Percentiles rank a stretch among this genome's conserved stretches.
Evolutionary conservation across 1,284 basidiomycete genomes (phyloP).

Genomic region (Thecaphora frezii): DNA sequence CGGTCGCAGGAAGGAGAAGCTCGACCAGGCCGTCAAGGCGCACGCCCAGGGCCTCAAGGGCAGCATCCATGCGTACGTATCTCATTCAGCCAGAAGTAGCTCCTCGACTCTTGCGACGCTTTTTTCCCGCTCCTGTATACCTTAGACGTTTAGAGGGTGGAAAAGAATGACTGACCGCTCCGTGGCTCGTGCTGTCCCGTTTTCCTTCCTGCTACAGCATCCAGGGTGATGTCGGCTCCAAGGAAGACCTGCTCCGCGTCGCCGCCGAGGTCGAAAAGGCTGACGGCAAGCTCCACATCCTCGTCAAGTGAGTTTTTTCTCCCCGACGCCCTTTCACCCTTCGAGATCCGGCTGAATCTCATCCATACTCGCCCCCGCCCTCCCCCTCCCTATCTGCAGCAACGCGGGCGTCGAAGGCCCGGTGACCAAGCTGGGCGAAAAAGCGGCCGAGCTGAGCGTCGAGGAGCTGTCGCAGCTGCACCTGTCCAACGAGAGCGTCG

Average conservation of each 20-base stretch:
- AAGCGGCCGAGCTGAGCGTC: constrained; percentile 5
- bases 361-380: not conserved
- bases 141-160: no score
- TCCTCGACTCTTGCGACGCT: no score
- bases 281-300: constrained; percentile 33
- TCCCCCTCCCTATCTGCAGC: constrained; percentile 2
- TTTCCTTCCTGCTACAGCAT: constrained; percentile 8
- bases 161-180: no score
- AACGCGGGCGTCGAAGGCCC: constrained; percentile 50
- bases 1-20: constrained; percentile 32
- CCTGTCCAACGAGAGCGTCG: constrained; percentile 21
- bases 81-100: not conserved
- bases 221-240: constrained; percentile 32
- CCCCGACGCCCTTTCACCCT: not conserved
- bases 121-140: no score
- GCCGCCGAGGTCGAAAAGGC: constrained; percentile 12
- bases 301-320: constrained; percentile 29
- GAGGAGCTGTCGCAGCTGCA: constrained; percentile 17
- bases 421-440: constrained; percentile 15
- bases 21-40: constrained; percentile 23
- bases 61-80: constrained; percentile 18
- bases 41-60: constrained; percentile 10
- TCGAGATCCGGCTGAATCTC: no score
- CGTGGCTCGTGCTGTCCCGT: not conserved
- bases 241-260: constrained; percentile 20